Evolutionary conservation across 2,329 filamentous ascomycete species (phyloP), one percentile per base, ranked within the genome.

Genomic region (Talaromyces amestolkiae): DNA sequence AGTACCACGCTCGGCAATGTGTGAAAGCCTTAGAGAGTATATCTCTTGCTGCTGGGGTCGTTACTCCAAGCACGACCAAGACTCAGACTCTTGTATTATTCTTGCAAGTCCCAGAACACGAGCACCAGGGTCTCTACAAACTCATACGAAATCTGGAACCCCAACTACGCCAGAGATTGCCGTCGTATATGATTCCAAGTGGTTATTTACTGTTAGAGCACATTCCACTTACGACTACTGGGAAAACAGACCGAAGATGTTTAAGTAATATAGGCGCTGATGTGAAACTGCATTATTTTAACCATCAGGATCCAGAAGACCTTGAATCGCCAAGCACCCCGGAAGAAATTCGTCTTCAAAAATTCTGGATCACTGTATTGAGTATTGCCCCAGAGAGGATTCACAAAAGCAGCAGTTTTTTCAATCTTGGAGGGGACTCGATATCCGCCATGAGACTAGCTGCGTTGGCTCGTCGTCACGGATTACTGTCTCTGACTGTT

Each of bases 11-110:
- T 6, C 67, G 72, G 1, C 71, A 72, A 7, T 67, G 72, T 10
- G 78, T 77, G 3, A 75, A 84, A 0, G 80, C 5, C 4, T 39
- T 65, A 7, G 33, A 43, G 10, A 58, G 13, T 2, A 33, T 49
- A 45, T 27, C 31, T 11, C 35, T 51, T 47, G 31, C 37, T 9
- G 49, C 33, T 41, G 63, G 61, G 22, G 45, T 60, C n/a, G 35
- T 60, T 41, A 61, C 9, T 19, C 43, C 54, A 2, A 51, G 24
- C 13, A 31, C 13, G 39, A 60, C 37, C 2, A 60, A 33, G 15
- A 47, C 4, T 13, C 13, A 45, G 22, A 47, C 15, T 33, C 39
- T 60, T 31, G 37, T 60, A 15, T 24, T 60, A 13, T 60, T 60
- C 33, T 47, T 60, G 22, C 58, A 60, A 45, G 22, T 47, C 24